phyloP scores from a whole-genome alignment of 306 rosid genomes.

The Abrus precatorius region DNA sequence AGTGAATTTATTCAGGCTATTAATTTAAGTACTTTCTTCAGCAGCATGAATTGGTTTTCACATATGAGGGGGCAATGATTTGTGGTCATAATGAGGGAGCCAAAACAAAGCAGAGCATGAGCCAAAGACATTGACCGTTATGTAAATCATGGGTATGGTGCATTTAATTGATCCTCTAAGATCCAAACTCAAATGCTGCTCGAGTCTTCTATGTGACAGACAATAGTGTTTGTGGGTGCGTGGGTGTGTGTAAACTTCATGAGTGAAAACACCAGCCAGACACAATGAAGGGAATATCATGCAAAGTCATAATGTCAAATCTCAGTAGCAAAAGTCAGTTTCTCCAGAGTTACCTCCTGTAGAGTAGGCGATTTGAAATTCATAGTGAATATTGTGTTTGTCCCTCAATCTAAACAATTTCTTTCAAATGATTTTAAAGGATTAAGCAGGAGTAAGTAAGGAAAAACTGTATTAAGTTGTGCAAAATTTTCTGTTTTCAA shows the following conservation, averaged over 20 bases:
- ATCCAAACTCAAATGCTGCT: no score
- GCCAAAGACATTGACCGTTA: constrained; percentile 12
- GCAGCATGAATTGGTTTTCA: constrained; percentile 33
- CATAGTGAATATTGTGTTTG: background rate
- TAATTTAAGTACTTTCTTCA: constrained; percentile 37
- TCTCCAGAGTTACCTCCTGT: background rate
- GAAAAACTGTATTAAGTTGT: constrained; percentile 26
- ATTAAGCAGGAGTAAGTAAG: background rate
- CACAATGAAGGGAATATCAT: background rate
- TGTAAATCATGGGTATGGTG: constrained; percentile 3
- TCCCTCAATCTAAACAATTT: constrained; percentile 25
- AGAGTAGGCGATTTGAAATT: background rate
- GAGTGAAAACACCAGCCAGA: background rate
- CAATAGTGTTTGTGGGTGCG: background rate
- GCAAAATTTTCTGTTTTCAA: constrained; percentile 26
- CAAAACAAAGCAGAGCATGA: constrained; percentile 19
- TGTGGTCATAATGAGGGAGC: constrained; percentile 26
- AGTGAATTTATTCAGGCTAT: constrained; percentile 11
- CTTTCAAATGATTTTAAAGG: constrained; percentile 12
- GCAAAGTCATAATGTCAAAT: constrained; percentile 2
- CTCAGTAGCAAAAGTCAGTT: background rate
- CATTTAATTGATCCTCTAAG: background rate
- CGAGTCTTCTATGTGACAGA: constrained; percentile 8
- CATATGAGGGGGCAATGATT: constrained; percentile 37
- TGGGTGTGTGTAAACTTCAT: background rate